A percentile compares a stretch with the other conserved stretches of the same genome.
Conservation (phyloP, 352 stramenopile species). For the Pythium insidiosum region DNA sequence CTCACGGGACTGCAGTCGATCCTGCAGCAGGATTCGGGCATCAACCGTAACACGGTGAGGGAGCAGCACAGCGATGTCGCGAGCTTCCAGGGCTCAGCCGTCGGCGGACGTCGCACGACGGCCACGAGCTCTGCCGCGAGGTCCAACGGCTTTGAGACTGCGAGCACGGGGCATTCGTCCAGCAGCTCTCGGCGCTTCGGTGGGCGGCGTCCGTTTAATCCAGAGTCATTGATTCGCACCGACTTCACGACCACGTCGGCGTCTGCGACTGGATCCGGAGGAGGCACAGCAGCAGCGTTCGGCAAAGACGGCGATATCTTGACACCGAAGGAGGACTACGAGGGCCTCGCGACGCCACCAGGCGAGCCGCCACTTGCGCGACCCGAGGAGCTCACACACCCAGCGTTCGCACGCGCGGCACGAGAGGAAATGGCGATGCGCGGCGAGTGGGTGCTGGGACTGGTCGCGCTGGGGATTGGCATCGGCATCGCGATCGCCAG, state of each 20-base stretch:
- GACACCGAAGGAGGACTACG: constrained; percentile 30
- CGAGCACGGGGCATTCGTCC: too few relatives aligned
- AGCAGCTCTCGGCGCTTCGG: constrained; percentile 5
- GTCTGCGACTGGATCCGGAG: constrained; percentile 1
- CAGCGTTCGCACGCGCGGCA: constrained; percentile 4
- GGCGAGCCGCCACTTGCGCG: constrained; percentile 28
- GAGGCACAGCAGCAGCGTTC: too few relatives aligned
- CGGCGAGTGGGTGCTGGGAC: constrained; percentile 25
- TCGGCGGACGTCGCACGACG: not conserved
- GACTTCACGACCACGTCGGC: constrained; percentile 28
- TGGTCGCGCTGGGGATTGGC: constrained; percentile 28
- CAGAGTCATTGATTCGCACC: constrained; percentile 28
- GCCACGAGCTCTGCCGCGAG: constrained; percentile 8
- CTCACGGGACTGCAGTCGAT: constrained; percentile 14
- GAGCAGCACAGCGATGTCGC: constrained; percentile 4
- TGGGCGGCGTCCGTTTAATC: constrained; percentile 9
- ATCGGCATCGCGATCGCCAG: constrained; percentile 25
- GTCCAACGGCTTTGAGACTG: too few relatives aligned
- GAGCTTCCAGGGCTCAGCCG: constrained; percentile 1
- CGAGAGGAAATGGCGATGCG: constrained; percentile 28
- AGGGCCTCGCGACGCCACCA: constrained; percentile 39
- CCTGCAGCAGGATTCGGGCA: constrained; percentile 3
- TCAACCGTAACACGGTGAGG: not conserved
- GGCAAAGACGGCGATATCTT: constrained; percentile 7
- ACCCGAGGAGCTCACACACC: constrained; percentile 13